Evolutionary conservation across 305 asterid species (phyloP).

Genomic region (Rubia occidens): DNA sequence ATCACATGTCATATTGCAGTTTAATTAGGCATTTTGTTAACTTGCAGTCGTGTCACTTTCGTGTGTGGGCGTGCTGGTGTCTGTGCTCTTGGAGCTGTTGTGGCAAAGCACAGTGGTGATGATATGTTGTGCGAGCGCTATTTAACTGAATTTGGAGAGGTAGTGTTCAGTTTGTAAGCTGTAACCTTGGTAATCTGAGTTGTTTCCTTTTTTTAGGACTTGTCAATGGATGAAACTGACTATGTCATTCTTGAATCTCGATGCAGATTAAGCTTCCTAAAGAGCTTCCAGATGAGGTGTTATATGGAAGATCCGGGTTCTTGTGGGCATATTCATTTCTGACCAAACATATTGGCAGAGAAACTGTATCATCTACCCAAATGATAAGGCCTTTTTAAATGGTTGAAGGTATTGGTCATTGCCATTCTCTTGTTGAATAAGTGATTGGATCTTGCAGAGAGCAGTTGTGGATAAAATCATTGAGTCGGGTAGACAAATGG

Average conservation of each 20-base stretch:
- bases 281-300: constrained; percentile 58
- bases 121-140: constrained; percentile 43
- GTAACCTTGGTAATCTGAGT: not conserved
- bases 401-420: constrained; percentile 1
- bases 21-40: constrained; percentile 4
- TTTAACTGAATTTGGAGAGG: constrained; percentile 51
- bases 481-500: constrained; percentile 50
- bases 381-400: constrained; percentile 33
- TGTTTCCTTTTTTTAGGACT: not conserved
- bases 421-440: not conserved
- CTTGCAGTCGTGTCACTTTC: constrained; percentile 64
- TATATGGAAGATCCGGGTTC: constrained; percentile 76
- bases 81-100: constrained; percentile 77
- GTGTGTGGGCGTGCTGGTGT: constrained; percentile 71
- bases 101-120: constrained; percentile 49
- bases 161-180: constrained; percentile 9
- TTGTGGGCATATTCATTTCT: constrained; percentile 75
- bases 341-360: constrained; percentile 49
- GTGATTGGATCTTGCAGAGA: constrained; percentile 30
- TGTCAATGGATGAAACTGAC: constrained; percentile 4
- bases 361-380: constrained; percentile 40
- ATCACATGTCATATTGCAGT: not conserved
- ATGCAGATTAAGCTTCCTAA: constrained; percentile 53
- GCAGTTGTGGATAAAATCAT: constrained; percentile 50
- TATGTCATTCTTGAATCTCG: not conserved